phyloP scores from a whole-genome alignment of 1,139 yeast genomes.

The Yamadazyma spencermartinsiae region DNA sequence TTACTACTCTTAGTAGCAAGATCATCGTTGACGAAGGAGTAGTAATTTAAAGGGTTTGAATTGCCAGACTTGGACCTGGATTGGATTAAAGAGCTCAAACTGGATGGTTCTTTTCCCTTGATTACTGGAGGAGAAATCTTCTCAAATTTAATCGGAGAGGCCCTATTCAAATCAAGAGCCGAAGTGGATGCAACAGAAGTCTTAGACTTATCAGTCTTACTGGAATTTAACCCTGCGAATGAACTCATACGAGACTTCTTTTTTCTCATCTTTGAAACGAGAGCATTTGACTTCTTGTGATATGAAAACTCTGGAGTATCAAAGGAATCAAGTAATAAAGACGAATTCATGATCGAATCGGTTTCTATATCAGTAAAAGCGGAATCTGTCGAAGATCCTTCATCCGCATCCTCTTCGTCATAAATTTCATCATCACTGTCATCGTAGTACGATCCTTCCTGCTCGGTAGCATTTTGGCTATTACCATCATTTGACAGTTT shows the following conservation, averaged over 20 bases:
- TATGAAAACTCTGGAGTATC: slow-evolving; percentile 20
- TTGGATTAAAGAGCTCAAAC: slow-evolving; percentile 43
- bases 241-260: slow-evolving; percentile 12
- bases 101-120: slow-evolving; percentile 20
- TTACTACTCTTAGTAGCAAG: slow-evolving; percentile 27
- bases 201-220: neutral
- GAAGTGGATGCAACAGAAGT: neutral
- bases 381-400: slow-evolving; percentile 37
- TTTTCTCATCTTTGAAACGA: slow-evolving; percentile 13
- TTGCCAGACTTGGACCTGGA: slow-evolving; percentile 35
- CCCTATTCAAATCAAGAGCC: slow-evolving; percentile 7
- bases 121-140: slow-evolving; percentile 19
- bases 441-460: slow-evolving; percentile 6
- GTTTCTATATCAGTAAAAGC: slow-evolving; percentile 49
- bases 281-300: slow-evolving; percentile 18
- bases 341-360: slow-evolving; percentile 38
- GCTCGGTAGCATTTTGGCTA: neutral
- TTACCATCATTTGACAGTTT: neutral
- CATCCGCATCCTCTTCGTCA: slow-evolving; percentile 25
- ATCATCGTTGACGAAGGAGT: slow-evolving; percentile 42
- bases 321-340: slow-evolving; percentile 30
- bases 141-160: slow-evolving; percentile 23
- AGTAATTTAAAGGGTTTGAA: slow-evolving; percentile 54
- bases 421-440: slow-evolving; percentile 21
- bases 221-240: slow-evolving; percentile 6